Percentiles rank a stretch among this genome's conserved stretches.
Conservation (phyloP, 805 yeast genomes). For the Candida vartiovaarae region DNA sequence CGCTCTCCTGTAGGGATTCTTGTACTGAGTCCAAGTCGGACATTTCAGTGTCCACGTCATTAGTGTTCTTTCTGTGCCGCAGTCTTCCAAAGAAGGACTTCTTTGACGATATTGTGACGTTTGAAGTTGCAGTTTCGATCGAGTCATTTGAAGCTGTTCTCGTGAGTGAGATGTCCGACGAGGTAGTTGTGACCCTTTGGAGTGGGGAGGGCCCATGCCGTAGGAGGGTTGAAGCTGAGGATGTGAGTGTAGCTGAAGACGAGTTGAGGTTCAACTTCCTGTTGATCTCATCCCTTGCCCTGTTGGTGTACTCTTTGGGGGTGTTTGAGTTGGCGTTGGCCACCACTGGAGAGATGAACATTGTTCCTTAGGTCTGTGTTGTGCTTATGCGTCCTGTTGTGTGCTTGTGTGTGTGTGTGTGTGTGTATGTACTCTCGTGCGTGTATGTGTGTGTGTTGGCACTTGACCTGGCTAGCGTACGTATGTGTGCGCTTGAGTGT, state of each 20-base stretch:
- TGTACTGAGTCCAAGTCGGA: constrained; percentile 8
- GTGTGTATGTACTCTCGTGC: too few species aligned
- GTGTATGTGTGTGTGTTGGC: too few species aligned
- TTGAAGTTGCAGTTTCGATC: constrained; percentile 10
- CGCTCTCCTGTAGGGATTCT: neutral
- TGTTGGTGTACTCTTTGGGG: constrained; percentile 24
- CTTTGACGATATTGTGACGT: neutral
- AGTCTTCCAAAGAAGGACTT: constrained; percentile 1
- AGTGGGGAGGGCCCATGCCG: constrained; percentile 25
- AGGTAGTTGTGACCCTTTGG: constrained; percentile 18
- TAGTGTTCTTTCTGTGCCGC: constrained; percentile 1
- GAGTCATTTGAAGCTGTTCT: constrained; percentile 19
- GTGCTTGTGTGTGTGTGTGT: too few species aligned
- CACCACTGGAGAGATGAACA: constrained; percentile 21
- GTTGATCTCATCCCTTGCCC: constrained; percentile 26
- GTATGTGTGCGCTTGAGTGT: too few species aligned
- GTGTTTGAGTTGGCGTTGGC: constrained; percentile 16
- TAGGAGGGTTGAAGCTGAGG: neutral
- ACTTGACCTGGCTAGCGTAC: too few species aligned
- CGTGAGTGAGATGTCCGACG: constrained; percentile 19
- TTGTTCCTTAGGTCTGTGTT: neutral
- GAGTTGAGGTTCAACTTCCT: constrained; percentile 17
- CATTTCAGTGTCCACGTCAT: constrained; percentile 7
- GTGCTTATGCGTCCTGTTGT: too few species aligned
- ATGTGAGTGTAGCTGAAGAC: constrained; percentile 6